These are phyloP conservation scores for Sclerotinia glacialis DNA, from an alignment of 2,329 filamentous ascomycete species.

Conservation along the genomic window DNA sequence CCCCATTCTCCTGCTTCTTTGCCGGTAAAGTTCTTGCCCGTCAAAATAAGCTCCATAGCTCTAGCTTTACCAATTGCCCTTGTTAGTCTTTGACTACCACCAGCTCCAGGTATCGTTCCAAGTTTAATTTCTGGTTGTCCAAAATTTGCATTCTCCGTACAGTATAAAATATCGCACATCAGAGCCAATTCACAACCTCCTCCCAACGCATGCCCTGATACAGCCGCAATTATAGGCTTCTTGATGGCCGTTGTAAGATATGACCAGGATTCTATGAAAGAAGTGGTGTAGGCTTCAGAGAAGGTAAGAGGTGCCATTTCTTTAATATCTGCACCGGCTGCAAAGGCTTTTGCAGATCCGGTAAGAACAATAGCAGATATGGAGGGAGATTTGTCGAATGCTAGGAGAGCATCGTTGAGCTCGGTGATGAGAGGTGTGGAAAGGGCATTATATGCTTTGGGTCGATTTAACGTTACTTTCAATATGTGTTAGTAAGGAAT, in stretches of 20 bases:
- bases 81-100: slow-evolving; percentile 85
- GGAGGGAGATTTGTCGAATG: slow-evolving; percentile 66
- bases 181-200: slow-evolving; percentile 95
- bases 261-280: slow-evolving; percentile 97
- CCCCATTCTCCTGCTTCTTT: slow-evolving; percentile 87
- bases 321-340: slow-evolving; percentile 96
- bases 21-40: slow-evolving; percentile 79
- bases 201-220: slow-evolving; percentile 90
- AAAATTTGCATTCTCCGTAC: slow-evolving; percentile 80
- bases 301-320: slow-evolving; percentile 96
- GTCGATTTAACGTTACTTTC: slow-evolving; percentile 85
- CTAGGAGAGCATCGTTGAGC: slow-evolving; percentile 73
- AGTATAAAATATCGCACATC: slow-evolving; percentile 97
- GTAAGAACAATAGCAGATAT: slow-evolving; percentile 81
- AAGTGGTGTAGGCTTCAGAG: slow-evolving; percentile 76
- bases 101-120: slow-evolving; percentile 86
- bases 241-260: slow-evolving; percentile 78
- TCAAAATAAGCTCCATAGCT: slow-evolving; percentile 90
- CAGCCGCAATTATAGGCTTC: slow-evolving; percentile 90
- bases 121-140: slow-evolving; percentile 97
- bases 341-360: slow-evolving; percentile 85
- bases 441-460: slow-evolving; percentile 92
- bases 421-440: slow-evolving; percentile 87
- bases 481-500: slow-evolving; percentile 8
- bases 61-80: slow-evolving; percentile 77